Evolutionary conservation across 2,329 filamentous ascomycete genomes (phyloP).

Genomic region (Neurospora crassa): DNA sequence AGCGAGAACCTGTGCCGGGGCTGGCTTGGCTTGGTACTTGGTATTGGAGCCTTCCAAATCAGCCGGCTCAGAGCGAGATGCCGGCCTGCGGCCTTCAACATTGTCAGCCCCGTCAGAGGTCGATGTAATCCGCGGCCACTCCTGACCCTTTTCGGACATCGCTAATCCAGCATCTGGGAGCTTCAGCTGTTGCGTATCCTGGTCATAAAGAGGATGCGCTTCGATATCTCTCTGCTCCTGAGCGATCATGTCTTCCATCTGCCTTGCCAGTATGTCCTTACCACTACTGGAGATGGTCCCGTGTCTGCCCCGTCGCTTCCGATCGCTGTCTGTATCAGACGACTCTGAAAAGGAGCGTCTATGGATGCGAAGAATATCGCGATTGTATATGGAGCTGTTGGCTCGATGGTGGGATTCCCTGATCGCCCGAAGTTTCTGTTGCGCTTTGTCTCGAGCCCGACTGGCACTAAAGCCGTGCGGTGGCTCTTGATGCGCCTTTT

Average conservation of each 20-base stretch:
- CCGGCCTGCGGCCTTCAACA: constrained; percentile 23
- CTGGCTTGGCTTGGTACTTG: constrained; percentile 15
- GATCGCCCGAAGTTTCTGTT: constrained; percentile 50
- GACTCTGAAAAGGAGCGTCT: constrained; percentile 49
- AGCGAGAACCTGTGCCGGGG: constrained; percentile 21
- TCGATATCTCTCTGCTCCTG: constrained; percentile 39
- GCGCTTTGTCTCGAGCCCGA: constrained; percentile 45
- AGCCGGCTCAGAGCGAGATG: constrained; percentile 30
- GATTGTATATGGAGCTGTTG: constrained; percentile 37
- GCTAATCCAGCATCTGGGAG: constrained; percentile 22
- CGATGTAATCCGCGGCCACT: constrained; percentile 17
- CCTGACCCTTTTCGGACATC: constrained; percentile 22
- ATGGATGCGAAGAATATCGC: constrained; percentile 43
- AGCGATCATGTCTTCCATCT: constrained; percentile 52
- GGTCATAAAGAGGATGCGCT: constrained; percentile 20
- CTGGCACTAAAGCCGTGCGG: constrained; percentile 33
- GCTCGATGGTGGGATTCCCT: constrained; percentile 46
- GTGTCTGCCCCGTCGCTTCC: constrained; percentile 29
- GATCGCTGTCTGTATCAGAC: constrained; percentile 47
- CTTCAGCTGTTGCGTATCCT: constrained; percentile 26
- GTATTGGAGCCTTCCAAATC: constrained; percentile 26
- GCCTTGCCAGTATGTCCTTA: constrained; percentile 48
- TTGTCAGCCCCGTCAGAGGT: constrained; percentile 19
- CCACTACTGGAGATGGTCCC: constrained; percentile 40
- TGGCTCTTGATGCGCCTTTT: constrained; percentile 28